Percentiles rank a stretch among this genome's conserved stretches.
These are phyloP conservation scores for Pistacia integerrima DNA, from an alignment of 345 rosid species.

Conservation along the genomic window DNA sequence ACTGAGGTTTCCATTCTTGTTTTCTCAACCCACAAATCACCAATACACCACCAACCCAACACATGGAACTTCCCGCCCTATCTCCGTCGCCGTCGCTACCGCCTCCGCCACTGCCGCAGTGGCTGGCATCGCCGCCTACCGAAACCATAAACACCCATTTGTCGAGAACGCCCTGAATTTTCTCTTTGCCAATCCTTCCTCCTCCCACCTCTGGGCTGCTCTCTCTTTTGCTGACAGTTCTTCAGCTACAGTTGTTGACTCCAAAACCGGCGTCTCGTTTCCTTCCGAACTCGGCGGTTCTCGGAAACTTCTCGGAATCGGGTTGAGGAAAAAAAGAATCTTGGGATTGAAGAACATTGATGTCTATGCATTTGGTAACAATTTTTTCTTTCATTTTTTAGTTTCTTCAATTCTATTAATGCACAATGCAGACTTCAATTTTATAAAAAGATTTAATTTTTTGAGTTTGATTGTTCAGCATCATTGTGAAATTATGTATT, in stretches of 20 bases:
- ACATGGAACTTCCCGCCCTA: constrained; percentile 29
- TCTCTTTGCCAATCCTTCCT: constrained; percentile 34
- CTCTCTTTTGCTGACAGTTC: constrained; percentile 68
- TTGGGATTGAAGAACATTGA: constrained; percentile 86
- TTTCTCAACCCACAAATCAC: constrained; percentile 58
- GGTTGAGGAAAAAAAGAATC: constrained; percentile 71
- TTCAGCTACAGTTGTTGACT: constrained; percentile 54
- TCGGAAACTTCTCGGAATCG: constrained; percentile 68
- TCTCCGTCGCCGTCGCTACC: constrained; percentile 37
- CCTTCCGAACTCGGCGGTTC: constrained; percentile 58
- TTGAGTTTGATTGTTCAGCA: not conserved
- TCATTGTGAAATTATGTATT: not conserved
- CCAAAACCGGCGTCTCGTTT: constrained; percentile 66
- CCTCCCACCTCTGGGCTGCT: constrained; percentile 54
- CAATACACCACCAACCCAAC: constrained; percentile 15
- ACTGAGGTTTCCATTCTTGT: constrained; percentile 80
- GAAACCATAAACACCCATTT: constrained; percentile 35
- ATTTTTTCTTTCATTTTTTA: not conserved
- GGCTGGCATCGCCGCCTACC: constrained; percentile 47
- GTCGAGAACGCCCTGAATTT: constrained; percentile 35
- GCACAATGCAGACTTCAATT: not conserved
- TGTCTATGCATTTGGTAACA: constrained; percentile 76
- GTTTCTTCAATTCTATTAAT: not conserved
- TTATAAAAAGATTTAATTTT: too few relatives aligned
- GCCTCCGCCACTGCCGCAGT: constrained; percentile 43